Conservation (phyloP, 257 asterid species). For the Voacanga thouarsii region DNA sequence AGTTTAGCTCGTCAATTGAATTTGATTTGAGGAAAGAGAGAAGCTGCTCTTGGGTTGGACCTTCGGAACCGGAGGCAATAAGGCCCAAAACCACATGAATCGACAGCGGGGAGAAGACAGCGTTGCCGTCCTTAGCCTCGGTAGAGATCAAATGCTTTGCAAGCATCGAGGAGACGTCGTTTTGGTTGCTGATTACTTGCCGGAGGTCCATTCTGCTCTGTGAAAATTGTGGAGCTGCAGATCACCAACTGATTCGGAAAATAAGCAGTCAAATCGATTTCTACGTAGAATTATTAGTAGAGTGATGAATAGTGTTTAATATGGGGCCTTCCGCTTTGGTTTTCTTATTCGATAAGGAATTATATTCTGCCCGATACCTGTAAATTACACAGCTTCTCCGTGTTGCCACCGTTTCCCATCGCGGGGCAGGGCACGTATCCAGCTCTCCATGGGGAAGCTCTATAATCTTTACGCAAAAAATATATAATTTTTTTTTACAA, state of each 20-base stretch:
- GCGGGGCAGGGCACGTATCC: too few species aligned
- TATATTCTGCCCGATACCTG: too few species aligned
- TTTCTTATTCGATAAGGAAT: too few species aligned
- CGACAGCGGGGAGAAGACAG: slow-evolving; percentile 40
- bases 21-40: slow-evolving; percentile 35
- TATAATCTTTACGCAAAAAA: too few species aligned
- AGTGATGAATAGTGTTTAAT: too few species aligned
- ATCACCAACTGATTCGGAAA: not conserved
- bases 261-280: not conserved
- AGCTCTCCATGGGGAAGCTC: too few species aligned
- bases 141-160: slow-evolving; percentile 25
- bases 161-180: slow-evolving; percentile 23
- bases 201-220: slow-evolving; percentile 26
- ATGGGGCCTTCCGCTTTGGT: too few species aligned
- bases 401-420: too few species aligned
- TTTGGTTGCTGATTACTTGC: slow-evolving; percentile 32
- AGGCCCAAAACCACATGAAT: slow-evolving; percentile 36
- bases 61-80: slow-evolving; percentile 34
- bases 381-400: too few species aligned
- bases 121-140: slow-evolving; percentile 25
- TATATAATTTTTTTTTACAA: too few species aligned
- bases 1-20: slow-evolving; percentile 26
- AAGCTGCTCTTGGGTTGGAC: slow-evolving; percentile 30
- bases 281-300: not conserved
- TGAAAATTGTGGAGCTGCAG: not conserved